Evolutionary conservation across 495 filamentous ascomycete genomes (phyloP), one percentile per base, ranked within the genome.

Genomic region (Haplographium delicatum): DNA sequence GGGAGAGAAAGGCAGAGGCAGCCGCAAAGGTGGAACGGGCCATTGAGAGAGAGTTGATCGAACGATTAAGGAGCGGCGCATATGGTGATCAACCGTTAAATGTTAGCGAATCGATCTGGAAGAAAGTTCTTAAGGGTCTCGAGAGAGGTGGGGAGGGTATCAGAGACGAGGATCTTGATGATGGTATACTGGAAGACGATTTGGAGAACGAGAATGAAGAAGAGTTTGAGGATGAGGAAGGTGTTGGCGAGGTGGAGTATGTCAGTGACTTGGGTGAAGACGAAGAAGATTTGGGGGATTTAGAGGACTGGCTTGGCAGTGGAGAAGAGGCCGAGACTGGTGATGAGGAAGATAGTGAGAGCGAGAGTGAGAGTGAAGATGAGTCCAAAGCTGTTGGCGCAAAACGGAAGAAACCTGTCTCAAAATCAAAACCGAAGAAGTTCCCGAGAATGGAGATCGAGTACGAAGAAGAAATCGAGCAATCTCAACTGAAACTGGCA

Each of bases 71-170:
- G 51, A 90, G 87, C 65, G 93, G 93, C 31, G 91, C 91, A 1
- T 98, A 97, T 72, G 94, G 93, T 34, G 90, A 96, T 62, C 79
- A 85, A 63, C 93, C 94, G 33, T 68, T 98, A 51, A 98, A 98
- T 70, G 89, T 93, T 13, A 90, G 93, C 63, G 88, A 94, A 66
- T 74, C 73, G 11, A 89, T 98, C 54, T 98, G 93, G 93, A 95
- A 96, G 84, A 93, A 89, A 79, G 94, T 98, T 22, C 76, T 98
- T 39, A 82, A 83, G 37, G 91, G 90, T 2, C 70, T 97, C 64
- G 94, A 97, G 76, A 76, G 83, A 49, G 79, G 82, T 57, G 90
- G 91, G 20, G 88, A 93, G 63, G 93, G 85, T 38, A 75, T 74
- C 58, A 74, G 89, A 56, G 93, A 97, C 68, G 81, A 87, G 70